Conservation (phyloP, 345 rosid species). For the Clarkia xantiana region DNA sequence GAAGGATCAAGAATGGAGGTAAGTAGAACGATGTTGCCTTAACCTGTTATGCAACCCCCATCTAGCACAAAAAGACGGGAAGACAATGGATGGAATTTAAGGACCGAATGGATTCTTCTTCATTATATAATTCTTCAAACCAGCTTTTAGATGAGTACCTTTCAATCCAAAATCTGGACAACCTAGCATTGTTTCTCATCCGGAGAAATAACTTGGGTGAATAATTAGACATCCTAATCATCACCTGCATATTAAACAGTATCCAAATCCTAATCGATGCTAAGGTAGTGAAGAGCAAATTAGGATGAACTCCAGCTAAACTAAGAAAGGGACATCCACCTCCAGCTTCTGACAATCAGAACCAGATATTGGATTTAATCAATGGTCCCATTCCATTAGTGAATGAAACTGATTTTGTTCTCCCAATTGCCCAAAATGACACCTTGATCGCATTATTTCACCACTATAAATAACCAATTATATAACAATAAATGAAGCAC, state of each 20-base stretch:
- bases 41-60: constrained; percentile 3
- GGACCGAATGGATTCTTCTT: constrained; percentile 1
- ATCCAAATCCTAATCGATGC: constrained; percentile 31
- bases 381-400: no score
- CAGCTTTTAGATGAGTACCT: constrained; percentile 22
- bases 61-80: constrained; percentile 2
- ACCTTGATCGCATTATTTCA: no score
- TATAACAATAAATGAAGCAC: no score
- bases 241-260: constrained; percentile 52
- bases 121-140: constrained; percentile 21
- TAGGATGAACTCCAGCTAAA: background rate
- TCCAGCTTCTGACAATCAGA: no score
- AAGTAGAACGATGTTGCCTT: no score
- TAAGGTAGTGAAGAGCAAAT: constrained; percentile 1
- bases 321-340: background rate
- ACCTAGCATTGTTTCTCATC: constrained; percentile 15
- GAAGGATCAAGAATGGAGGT: no score
- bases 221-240: constrained; percentile 7
- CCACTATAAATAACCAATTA: no score
- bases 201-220: constrained; percentile 2
- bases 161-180: constrained; percentile 23
- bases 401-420: no score
- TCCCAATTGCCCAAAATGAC: no score
- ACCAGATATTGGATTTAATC: no score
- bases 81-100: background rate